A percentile compares a stretch with the other conserved stretches of the same genome.
phyloP scores from a whole-genome alignment of 2,329 filamentous ascomycete genomes.

The Aspergillus chevalieri region DNA sequence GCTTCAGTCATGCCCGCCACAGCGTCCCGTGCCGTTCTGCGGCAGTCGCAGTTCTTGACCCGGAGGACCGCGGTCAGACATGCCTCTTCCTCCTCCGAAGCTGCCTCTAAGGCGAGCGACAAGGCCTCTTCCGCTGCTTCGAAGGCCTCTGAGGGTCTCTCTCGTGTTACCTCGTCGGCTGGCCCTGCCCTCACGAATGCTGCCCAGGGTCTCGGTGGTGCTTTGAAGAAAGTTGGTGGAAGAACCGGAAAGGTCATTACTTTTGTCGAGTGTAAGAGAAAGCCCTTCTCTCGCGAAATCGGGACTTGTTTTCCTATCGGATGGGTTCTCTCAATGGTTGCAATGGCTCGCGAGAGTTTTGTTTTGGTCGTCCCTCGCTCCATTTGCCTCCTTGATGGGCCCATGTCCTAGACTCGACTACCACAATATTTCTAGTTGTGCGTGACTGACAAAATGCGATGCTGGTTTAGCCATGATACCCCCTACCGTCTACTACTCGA shows the following conservation, averaged over 20 bases:
- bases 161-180: constrained; percentile 72
- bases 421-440: constrained; percentile 1
- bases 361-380: constrained; percentile 3
- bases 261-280: constrained; percentile 74
- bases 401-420: neutral
- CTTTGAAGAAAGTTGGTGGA: constrained; percentile 72
- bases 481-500: constrained; percentile 83
- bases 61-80: constrained; percentile 42
- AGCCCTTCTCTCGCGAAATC: constrained; percentile 6
- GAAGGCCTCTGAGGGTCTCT: constrained; percentile 77
- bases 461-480: constrained; percentile 68
- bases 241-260: constrained; percentile 71
- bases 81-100: constrained; percentile 42
- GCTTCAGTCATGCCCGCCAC: constrained; percentile 38
- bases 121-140: constrained; percentile 36
- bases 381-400: constrained; percentile 13
- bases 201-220: constrained; percentile 59
- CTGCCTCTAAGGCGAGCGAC: constrained; percentile 42
- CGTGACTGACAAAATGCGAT: constrained; percentile 18
- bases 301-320: constrained; percentile 9
- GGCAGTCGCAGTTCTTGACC: constrained; percentile 44
- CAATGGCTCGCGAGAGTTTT: neutral
- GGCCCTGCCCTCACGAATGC: constrained; percentile 70
- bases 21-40: constrained; percentile 40
- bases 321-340: neutral